Conservation (phyloP, 768 basidiomycete genomes). For the Rhizopogon vulgaris region DNA sequence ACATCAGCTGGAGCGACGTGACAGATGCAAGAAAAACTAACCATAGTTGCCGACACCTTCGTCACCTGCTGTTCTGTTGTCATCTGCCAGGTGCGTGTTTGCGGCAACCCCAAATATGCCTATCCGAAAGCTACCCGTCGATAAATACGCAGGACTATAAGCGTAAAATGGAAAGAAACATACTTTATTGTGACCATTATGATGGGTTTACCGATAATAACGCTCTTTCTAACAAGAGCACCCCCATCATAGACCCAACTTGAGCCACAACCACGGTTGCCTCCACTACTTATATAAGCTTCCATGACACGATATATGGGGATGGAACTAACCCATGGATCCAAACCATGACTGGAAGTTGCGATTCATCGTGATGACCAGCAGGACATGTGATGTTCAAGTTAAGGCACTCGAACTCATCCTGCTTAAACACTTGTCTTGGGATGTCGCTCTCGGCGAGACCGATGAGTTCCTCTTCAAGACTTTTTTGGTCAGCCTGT, state of each 20-base stretch:
- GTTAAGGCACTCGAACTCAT: conserved; percentile 79
- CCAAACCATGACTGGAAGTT: conserved; percentile 77
- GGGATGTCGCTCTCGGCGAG: conserved; percentile 48
- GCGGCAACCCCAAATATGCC: conserved; percentile 77
- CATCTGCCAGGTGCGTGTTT: conserved; percentile 55
- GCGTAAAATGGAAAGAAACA: conserved; percentile 22
- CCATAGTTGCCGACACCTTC: conserved; percentile 78
- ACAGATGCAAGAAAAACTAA: conserved; percentile 20
- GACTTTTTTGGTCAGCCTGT: conserved; percentile 41
- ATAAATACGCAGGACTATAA: neutral
- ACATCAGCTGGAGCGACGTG: conserved; percentile 4
- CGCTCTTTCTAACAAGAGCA: conserved; percentile 61
- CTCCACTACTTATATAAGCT: conserved; percentile 44
- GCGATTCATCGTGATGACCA: conserved; percentile 44
- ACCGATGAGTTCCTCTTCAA: conserved; percentile 61
- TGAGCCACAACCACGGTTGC: conserved; percentile 66
- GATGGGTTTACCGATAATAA: conserved; percentile 55
- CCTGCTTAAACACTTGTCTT: conserved; percentile 48
- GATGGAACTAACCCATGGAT: conserved; percentile 63
- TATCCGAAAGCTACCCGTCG: conserved; percentile 55
- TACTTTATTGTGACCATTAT: conserved; percentile 75
- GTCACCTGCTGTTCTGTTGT: conserved; percentile 59
- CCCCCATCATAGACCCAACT: conserved; percentile 77
- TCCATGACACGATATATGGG: conserved; percentile 5
- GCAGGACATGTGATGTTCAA: conserved; percentile 75